Evolutionary conservation across 345 rosid genomes (phyloP), one percentile per base, ranked within the genome.

Genomic region (Crucihimalaya himalaica): DNA sequence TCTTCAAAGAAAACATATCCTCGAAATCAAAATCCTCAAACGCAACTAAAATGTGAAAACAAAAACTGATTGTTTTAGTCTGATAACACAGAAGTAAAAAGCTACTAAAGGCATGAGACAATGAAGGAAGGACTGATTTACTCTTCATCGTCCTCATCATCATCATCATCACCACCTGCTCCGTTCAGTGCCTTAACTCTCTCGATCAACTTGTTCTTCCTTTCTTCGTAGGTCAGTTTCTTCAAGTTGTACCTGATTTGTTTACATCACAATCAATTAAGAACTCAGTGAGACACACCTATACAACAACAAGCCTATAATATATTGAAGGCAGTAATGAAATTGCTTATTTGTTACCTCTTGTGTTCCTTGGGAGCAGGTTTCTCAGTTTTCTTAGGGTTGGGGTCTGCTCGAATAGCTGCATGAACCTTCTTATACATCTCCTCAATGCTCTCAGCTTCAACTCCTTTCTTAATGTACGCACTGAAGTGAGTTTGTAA

Each of bases 131-230:
- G 52, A 5, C 15, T 25, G 34, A 42, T 72, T 73, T 63, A 62
- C 56, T 63, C 77, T 27, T 71, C 75, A 13, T 60, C 75, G 10
- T 11, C 13, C 0, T 50, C 75, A 5, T 71, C 52, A 16, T 53
- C 70, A 43, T 71, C 75, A 4, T n/a, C 63, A 40, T 27, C 57
- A 54, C 70, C 59, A 27, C 35, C 66, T 15, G 75, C 68, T 50
- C 61, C 55, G 32, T 71, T 71, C 52, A 71, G 39, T 0, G 68
- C 75, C 75, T 61, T 71, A 1, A 61, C 61, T 50, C 75, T 45
- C 52, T 71, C 68, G 40, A 61, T 71, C 68, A 71, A 71, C 61
- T 71, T 18, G 42, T 65, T 65, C 61, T 71, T 71, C 68, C 75
- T 71, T 39, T 71, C 75, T 37, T 60, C 68, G 5, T 71, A 71